These are phyloP conservation scores for Haplographium delicatum DNA, from an alignment of 495 filamentous ascomycete genomes.

Conservation along the genomic window DNA sequence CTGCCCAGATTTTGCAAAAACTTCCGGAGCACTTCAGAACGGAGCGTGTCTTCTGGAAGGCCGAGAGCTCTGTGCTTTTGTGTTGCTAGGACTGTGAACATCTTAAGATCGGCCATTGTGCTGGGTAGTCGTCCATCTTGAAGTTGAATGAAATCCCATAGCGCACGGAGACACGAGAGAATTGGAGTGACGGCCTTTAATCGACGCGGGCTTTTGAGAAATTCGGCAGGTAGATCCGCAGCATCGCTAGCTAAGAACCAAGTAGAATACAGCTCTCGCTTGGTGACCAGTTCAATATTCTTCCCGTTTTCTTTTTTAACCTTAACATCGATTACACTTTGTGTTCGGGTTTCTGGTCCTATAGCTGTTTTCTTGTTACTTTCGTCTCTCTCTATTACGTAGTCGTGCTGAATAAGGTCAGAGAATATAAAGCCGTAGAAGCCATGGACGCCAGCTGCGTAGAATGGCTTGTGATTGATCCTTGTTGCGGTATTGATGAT, in stretches of 20 bases:
- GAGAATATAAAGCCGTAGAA: constrained; percentile 94
- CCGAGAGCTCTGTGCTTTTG: constrained; percentile 70
- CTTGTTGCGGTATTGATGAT: constrained; percentile 80
- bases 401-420: constrained; percentile 83
- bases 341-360: constrained; percentile 67
- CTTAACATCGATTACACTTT: constrained; percentile 64
- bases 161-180: constrained; percentile 71
- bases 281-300: constrained; percentile 82
- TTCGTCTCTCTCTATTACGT: constrained; percentile 76
- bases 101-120: constrained; percentile 50
- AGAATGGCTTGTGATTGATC: constrained; percentile 71
- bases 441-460: constrained; percentile 81
- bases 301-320: constrained; percentile 69
- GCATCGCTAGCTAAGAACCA: constrained; percentile 69
- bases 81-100: constrained; percentile 71
- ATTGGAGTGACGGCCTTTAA: constrained; percentile 73
- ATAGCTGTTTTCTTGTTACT: constrained; percentile 64
- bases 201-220: constrained; percentile 57
- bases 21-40: constrained; percentile 69
- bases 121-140: constrained; percentile 51
- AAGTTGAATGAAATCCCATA: constrained; percentile 69
- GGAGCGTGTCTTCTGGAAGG: constrained; percentile 69
- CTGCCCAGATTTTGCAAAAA: constrained; percentile 77
- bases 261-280: constrained; percentile 82
- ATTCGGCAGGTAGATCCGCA: constrained; percentile 66